Evolutionary conservation across 2,329 filamentous ascomycete species (phyloP).

Genomic region (Fusarium sp.): DNA sequence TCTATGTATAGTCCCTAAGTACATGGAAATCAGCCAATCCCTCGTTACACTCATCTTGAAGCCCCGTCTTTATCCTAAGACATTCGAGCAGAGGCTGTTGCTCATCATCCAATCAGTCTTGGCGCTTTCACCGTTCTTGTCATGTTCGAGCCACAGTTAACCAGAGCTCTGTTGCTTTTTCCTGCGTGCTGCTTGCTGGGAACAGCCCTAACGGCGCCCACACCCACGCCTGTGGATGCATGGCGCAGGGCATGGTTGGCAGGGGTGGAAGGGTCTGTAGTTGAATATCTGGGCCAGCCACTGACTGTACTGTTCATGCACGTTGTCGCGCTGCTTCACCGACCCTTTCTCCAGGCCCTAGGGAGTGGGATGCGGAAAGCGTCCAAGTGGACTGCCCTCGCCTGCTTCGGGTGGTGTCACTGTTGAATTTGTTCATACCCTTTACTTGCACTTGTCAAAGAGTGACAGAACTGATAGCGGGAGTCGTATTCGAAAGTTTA

Average conservation of each 20-base stretch:
- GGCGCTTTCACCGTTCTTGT: slow-evolving; percentile 40
- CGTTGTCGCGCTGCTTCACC: slow-evolving; percentile 45
- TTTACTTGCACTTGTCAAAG: neutral
- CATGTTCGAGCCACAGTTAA: slow-evolving; percentile 14
- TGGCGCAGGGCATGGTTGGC: slow-evolving; percentile 35
- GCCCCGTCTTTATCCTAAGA: slow-evolving; percentile 27
- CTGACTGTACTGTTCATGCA: slow-evolving; percentile 48
- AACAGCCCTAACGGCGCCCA: slow-evolving; percentile 42
- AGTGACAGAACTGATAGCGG: neutral
- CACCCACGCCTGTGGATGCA: slow-evolving; percentile 38
- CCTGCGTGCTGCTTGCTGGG: slow-evolving; percentile 13
- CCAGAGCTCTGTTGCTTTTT: slow-evolving; percentile 19
- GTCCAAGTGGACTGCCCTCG: slow-evolving; percentile 32
- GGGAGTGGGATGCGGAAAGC: slow-evolving; percentile 30
- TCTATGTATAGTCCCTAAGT: neutral
- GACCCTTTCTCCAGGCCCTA: slow-evolving; percentile 40
- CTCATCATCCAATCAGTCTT: slow-evolving; percentile 37
- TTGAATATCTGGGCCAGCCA: slow-evolving; percentile 40
- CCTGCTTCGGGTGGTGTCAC: slow-evolving; percentile 17
- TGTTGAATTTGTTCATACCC: slow-evolving; percentile 3
- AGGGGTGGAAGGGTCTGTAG: slow-evolving; percentile 28
- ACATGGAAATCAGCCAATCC: neutral
- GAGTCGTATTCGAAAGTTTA: slow-evolving; percentile 4
- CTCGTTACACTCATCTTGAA: slow-evolving; percentile 3
- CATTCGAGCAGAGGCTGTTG: slow-evolving; percentile 9